These are phyloP conservation scores for Hyaloscypha finlandica DNA, from an alignment of 495 filamentous ascomycete genomes.

Conservation along the genomic window DNA sequence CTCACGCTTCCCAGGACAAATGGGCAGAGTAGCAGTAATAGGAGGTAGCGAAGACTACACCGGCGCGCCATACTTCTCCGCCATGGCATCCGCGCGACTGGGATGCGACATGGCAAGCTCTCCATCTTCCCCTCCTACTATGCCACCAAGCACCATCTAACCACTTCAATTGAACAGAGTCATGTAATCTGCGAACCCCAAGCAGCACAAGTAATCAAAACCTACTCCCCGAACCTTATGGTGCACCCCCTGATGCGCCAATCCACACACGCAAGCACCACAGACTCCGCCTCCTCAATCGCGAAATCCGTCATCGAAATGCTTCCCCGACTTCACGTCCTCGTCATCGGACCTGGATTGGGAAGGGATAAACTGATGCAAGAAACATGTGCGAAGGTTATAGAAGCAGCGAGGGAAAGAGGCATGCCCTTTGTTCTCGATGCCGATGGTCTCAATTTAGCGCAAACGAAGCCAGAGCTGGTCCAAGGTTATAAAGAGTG, in stretches of 20 bases:
- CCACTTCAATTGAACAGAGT: slow-evolving; percentile 53
- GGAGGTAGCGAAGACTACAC: slow-evolving; percentile 96
- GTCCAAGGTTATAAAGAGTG: slow-evolving; percentile 80
- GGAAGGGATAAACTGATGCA: slow-evolving; percentile 90
- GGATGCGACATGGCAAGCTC: slow-evolving; percentile 76
- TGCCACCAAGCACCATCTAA: not conserved
- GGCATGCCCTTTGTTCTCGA: slow-evolving; percentile 86
- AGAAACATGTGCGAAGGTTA: slow-evolving; percentile 76
- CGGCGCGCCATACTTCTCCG: slow-evolving; percentile 96
- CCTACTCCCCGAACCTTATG: slow-evolving; percentile 98
- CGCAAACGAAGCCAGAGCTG: slow-evolving; percentile 73
- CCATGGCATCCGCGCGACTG: slow-evolving; percentile 89
- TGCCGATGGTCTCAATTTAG: slow-evolving; percentile 82
- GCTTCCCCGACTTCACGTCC: slow-evolving; percentile 82
- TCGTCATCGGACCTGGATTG: slow-evolving; percentile 92
- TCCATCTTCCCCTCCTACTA: not conserved
- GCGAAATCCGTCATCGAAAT: slow-evolving; percentile 74
- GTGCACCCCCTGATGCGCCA: slow-evolving; percentile 95
- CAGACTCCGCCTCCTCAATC: slow-evolving; percentile 54
- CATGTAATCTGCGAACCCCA: slow-evolving; percentile 95
- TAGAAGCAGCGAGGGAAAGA: slow-evolving; percentile 72
- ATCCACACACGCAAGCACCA: slow-evolving; percentile 46
- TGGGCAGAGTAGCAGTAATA: slow-evolving; percentile 90
- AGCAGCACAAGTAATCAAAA: slow-evolving; percentile 89
- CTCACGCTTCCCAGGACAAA: slow-evolving; percentile 64